phyloP scores from a whole-genome alignment of 495 filamentous ascomycete species.

The Aspergillus biplanus region DNA sequence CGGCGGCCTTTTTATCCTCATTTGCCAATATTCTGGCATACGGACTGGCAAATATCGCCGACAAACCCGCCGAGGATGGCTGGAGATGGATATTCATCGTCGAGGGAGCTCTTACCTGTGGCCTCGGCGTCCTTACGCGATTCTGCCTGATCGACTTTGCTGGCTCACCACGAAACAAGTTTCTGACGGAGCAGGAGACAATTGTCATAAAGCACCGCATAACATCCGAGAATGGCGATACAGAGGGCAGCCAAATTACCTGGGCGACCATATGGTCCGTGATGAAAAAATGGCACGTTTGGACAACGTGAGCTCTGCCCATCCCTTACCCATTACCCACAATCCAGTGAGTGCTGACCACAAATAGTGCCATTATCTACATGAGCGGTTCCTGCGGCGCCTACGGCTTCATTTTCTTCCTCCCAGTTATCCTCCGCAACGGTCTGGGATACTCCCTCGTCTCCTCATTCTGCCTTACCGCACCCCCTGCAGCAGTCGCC shows the following conservation, averaged over 20 bases:
- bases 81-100: conserved; percentile 15
- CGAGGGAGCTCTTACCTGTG: conserved; percentile 2
- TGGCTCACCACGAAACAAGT: neutral
- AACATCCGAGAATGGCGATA: neutral
- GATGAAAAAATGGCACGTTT: neutral
- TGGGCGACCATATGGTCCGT: neutral
- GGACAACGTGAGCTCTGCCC: neutral
- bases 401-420: conserved; percentile 6
- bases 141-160: neutral
- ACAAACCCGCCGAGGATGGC: neutral
- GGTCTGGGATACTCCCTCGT: conserved; percentile 7
- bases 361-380: neutral
- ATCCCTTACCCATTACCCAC: too few species aligned
- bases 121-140: neutral
- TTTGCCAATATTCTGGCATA: neutral
- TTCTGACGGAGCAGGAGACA: neutral
- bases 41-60: neutral
- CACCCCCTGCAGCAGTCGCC: neutral
- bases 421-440: neutral
- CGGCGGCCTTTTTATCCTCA: neutral
- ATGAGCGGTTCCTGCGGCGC: neutral
- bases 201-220: neutral
- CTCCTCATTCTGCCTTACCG: neutral
- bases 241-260: neutral
- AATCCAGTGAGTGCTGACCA: too few species aligned